Base-by-base conservation (phyloP, 2,329 filamentous ascomycete genomes). In the Penicillium rolfsii region DNA sequence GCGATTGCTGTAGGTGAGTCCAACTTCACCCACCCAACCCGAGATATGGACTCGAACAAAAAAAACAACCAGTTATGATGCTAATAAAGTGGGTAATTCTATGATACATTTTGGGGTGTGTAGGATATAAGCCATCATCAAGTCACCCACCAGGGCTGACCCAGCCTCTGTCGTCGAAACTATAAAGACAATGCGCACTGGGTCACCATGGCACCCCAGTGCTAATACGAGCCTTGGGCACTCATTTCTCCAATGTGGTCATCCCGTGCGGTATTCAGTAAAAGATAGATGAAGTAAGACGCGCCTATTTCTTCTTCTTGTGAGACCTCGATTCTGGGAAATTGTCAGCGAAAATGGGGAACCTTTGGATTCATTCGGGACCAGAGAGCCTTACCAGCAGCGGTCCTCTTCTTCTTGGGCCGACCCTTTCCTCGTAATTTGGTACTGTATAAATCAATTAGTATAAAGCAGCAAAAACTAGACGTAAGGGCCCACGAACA, bases 401-500 rank as follows among this genome's bases (percentile, higher is more conserved):
- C 75, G 24, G 83, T 87, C 73, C 83, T 88, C 84, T 95, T 96
- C 86, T 96, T 97, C 85, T 96, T 90, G 7, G 94, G 93, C 48
- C 89, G 86, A 58, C 89, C 89, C 83, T 98, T 97, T 67, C 93
- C 93, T 81, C 93, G 88, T 33, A 85, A 79, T 77, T 91, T 93
- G 70, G 89, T 80, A 70, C 89, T 91, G 71, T 12, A 65, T 63
- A 16, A 45, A 64, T 53, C 38, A 14, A 68, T 81, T 68, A 80
- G 74, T 48, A 50, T 41, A 24, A 12, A 41, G 43, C 59, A 14
- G 43, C n/a, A 14, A n/a, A 16, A 24, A 19, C 4, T 35, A 8
- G 22, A 16, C 6, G 16, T 8, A 22, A n/a, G n/a, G 11, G 40
- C 36, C 59, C 69, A 64, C 83, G 85, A 87, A 85, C 85, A 78